These are phyloP conservation scores for Xylariaceae sp. DNA, from an alignment of 2,329 filamentous ascomycete genomes.

Conservation along the genomic window DNA sequence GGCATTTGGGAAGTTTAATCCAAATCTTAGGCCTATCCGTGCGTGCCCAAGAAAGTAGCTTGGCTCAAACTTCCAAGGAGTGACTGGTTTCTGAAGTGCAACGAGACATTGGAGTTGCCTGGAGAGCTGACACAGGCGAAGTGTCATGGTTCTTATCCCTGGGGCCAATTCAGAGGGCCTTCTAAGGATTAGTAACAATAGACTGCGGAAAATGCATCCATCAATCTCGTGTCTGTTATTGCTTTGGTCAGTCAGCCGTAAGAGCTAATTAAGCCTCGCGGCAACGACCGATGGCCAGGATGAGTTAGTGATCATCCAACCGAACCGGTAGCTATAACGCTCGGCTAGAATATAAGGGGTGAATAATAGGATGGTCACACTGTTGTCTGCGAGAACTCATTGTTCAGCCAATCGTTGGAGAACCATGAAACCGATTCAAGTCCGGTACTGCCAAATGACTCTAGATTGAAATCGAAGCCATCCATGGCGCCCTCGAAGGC, in stretches of 20 bases:
- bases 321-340: not conserved
- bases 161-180: not conserved
- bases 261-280: not conserved
- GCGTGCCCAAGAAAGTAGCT: too few relatives aligned
- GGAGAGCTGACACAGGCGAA: not conserved
- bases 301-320: not conserved
- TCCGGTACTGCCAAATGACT: slow-evolving; percentile 45
- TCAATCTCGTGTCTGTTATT: not conserved
- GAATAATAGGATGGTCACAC: slow-evolving; percentile 22
- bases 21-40: too few relatives aligned
- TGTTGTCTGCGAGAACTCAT: slow-evolving; percentile 34
- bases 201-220: not conserved
- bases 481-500: slow-evolving; percentile 54
- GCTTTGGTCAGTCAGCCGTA: not conserved
- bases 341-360: not conserved
- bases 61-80: too few relatives aligned
- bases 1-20: too few relatives aligned
- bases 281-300: not conserved
- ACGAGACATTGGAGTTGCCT: too few relatives aligned
- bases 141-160: not conserved
- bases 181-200: not conserved
- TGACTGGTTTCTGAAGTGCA: too few relatives aligned
- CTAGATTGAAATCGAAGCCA: slow-evolving; percentile 49
- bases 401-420: slow-evolving; percentile 38
- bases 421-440: slow-evolving; percentile 39